A percentile compares a stretch with the other conserved stretches of the same genome.
Evolutionary conservation across 2,329 filamentous ascomycete genomes (phyloP).

Genomic region (Paraphaeosphaeria sporulosa): DNA sequence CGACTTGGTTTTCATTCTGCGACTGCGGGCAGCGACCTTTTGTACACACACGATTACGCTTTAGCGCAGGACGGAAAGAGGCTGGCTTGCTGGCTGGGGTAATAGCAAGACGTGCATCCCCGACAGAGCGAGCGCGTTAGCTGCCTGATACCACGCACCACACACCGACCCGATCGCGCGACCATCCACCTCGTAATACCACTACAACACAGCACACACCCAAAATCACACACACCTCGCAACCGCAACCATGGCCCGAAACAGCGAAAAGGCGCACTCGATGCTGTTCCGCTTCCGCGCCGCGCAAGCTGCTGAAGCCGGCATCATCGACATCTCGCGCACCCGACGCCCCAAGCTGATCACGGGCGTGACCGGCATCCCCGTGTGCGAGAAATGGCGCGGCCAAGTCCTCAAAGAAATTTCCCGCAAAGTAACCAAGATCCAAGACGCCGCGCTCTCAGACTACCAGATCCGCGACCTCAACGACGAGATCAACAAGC

Average conservation of each 20-base stretch:
- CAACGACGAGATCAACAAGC: constrained; percentile 99
- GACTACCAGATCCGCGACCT: constrained; percentile 98
- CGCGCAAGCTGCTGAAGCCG: constrained; percentile 92
- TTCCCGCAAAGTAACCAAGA: constrained; percentile 93
- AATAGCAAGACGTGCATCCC: constrained; percentile 6
- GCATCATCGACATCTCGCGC: constrained; percentile 92
- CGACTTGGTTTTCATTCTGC: constrained; percentile 24
- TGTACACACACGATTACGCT: constrained; percentile 19
- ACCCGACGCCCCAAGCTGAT: constrained; percentile 91
- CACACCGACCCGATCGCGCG: constrained; percentile 2
- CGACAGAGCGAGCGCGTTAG: constrained; percentile 1
- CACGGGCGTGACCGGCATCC: constrained; percentile 83
- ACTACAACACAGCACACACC: not conserved
- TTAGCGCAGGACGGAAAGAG: not conserved
- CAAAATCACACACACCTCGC: not conserved
- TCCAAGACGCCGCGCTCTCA: constrained; percentile 88
- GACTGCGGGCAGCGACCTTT: constrained; percentile 37
- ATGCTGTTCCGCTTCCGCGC: constrained; percentile 99
- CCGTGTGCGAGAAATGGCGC: constrained; percentile 95
- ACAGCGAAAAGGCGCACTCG: constrained; percentile 97
- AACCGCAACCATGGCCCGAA: constrained; percentile 72
- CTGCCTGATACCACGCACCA: not conserved
- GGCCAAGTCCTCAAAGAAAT: constrained; percentile 98
- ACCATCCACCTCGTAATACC: constrained; percentile 6
- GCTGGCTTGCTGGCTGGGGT: not conserved